phyloP scores from a whole-genome alignment of 2,329 filamentous ascomycete species.

The Alternaria infectoria region DNA sequence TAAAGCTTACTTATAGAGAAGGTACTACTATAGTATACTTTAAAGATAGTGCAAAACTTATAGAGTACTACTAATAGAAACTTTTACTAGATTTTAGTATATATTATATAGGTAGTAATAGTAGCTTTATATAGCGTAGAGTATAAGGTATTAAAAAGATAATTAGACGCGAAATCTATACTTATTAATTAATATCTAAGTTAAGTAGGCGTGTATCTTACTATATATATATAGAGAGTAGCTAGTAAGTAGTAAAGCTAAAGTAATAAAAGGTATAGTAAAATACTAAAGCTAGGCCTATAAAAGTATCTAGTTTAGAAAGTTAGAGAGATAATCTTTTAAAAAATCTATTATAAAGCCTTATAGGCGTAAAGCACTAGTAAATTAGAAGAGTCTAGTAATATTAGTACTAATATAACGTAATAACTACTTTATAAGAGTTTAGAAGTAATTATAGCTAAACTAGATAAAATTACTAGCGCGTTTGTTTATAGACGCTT shows the following conservation, averaged over 20 bases:
- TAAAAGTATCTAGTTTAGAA: slow-evolving; percentile 26
- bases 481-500: not conserved
- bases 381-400: slow-evolving; percentile 16
- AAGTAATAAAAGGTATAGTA: slow-evolving; percentile 29
- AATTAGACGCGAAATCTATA: slow-evolving; percentile 12
- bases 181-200: not conserved
- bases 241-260: slow-evolving; percentile 27
- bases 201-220: slow-evolving; percentile 10
- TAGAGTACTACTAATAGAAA: slow-evolving; percentile 3
- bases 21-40: not conserved
- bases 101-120: slow-evolving; percentile 8
- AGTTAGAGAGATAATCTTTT: slow-evolving; percentile 23
- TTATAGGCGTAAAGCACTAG: slow-evolving; percentile 17
- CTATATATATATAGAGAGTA: slow-evolving; percentile 30
- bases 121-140: slow-evolving; percentile 3
- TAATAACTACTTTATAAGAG: not conserved
- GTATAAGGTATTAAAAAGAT: slow-evolving; percentile 12
- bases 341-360: slow-evolving; percentile 22
- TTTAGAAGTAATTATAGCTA: slow-evolving; percentile 12
- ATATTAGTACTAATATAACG: not conserved
- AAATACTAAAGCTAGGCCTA: slow-evolving; percentile 30
- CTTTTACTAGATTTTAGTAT: slow-evolving; percentile 3
- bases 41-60: not conserved
- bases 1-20: not conserved
- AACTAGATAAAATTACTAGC: slow-evolving; percentile 5